Base-by-base conservation (phyloP, 805 yeast species). In the Candida suzukii region DNA sequence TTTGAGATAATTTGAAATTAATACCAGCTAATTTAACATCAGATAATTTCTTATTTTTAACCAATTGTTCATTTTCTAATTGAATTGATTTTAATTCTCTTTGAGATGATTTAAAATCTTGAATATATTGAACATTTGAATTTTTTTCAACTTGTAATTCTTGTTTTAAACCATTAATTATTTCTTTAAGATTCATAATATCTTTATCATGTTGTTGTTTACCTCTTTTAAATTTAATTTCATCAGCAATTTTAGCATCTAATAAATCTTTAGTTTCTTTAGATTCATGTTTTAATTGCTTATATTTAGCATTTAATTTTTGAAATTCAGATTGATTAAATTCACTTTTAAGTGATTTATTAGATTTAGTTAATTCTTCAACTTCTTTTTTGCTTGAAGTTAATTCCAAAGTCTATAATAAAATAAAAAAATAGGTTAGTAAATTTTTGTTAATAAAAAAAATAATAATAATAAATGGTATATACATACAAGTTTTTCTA, bases 231-330 rank as follows among this genome's bases (percentile, higher is more conserved):
- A 70, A 69, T 27, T 61, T 61, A 28, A 66, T 58, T 42, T 68
- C 74, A 41, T 67, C 73, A n/a, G 59, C 54, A 26, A 65, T 63
- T 42, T 64, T 68, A 30, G 63, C 63, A 38, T 71, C 71, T 29
- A 71, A 52, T 9, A 73, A 48, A 4, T 61, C 60, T 35, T 62
- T 64, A 8, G 73, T 66, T 46, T 70, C 70, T 35, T 50, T 54
- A 7, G 71, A 68, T 37, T 73, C 76, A 31, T 67, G 69, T 45
- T 75, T 73, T 20, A 78, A 54, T 37, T 64, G 65, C 39, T 56
- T 61, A 41, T 57, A 65, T 44, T 51, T 63, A 47, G 44, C 48
- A 30, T 47, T 56, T 41, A 52, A 48, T 38, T 37, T 51, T 37
- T 49, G 48, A 35, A 41, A 48, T 25, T 56, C 66, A 41, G 16